Evolutionary conservation across 2,329 filamentous ascomycete species (phyloP), one percentile per base, ranked within the genome.

Genomic region (Pezicula radicicola): DNA sequence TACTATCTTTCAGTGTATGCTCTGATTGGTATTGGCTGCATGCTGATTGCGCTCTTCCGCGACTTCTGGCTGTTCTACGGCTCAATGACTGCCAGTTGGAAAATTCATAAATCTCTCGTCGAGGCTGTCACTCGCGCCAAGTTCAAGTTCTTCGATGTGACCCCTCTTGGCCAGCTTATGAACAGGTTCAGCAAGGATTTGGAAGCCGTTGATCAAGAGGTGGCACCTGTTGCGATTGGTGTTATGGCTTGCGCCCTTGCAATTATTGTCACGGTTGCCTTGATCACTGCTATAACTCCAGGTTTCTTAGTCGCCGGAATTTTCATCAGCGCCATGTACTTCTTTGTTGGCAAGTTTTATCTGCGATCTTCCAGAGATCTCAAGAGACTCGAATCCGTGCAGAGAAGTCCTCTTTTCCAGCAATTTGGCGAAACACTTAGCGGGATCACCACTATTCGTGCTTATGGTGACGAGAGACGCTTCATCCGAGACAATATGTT

Each of bases 161-260:
- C 94, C 0, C 94, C 94, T 2, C 81, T 97, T 0, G 94, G 94
- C 12, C 93, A 97, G 70, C 79, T 99, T 63, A 97, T 97, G 87
- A 99, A 99, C 71, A 85, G 94, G 18, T 99, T 99, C 73, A 97
- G 93, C 68, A 97, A 97, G 71, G 94, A 99, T 68, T 82, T 99
- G 13, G 92, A 99, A 68, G 85, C 91, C 10, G 80, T 99, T 18
- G 94, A 99, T 61, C 94, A 99, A 68, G 94, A 99, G 69, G 89
- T 99, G 52, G 92, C 94, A 0, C 91, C 92, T 2, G 85, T 95
- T 39, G 93, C 94, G 19, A 92, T 97, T 60, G 82, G 83, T 49
- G 80, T 87, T 48, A 81, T 87, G 70, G 78, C 76, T n/a, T 87
- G 81, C 61, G 79, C 75, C 1, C 72, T 87, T 54, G 81, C 77